Percentiles rank a stretch among this genome's conserved stretches.
Evolutionary conservation across 495 filamentous ascomycete genomes (phyloP).

Genomic region (Venustampulla echinocandica): DNA sequence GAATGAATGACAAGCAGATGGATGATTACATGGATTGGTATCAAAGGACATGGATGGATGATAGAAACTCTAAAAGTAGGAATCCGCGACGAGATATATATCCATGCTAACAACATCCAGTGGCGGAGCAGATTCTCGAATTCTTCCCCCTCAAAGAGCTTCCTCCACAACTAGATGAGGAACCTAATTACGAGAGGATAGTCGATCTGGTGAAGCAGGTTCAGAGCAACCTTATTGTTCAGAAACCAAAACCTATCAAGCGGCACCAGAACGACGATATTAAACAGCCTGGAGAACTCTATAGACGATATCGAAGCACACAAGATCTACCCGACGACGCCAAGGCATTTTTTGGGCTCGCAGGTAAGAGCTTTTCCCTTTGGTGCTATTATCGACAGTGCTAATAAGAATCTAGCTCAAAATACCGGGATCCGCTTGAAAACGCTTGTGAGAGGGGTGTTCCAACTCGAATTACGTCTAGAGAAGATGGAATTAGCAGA

Average conservation of each 20-base stretch:
- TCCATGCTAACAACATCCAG: conserved; percentile 8
- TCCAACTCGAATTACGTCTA: conserved; percentile 41
- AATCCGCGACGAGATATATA: not conserved
- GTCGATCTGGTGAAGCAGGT: conserved; percentile 19
- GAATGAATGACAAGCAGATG: conserved; percentile 57
- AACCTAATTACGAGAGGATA: conserved; percentile 6
- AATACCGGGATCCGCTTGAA: conserved; percentile 16
- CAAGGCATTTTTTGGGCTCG: conserved; percentile 44
- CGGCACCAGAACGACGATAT: conserved; percentile 22
- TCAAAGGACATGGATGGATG: conserved; percentile 60
- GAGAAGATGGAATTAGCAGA: conserved; percentile 42
- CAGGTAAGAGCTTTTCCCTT: conserved; percentile 29
- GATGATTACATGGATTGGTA: conserved; percentile 88
- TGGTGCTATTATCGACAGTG: not conserved
- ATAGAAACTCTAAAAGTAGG: conserved; percentile 35
- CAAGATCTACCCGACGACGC: conserved; percentile 49
- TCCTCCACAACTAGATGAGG: conserved; percentile 1
- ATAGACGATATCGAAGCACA: conserved; percentile 46
- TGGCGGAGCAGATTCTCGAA: conserved; percentile 31
- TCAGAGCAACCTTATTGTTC: conserved; percentile 9
- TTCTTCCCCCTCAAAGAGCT: conserved; percentile 35
- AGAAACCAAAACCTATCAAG: conserved; percentile 18
- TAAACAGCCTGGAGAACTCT: conserved; percentile 44
- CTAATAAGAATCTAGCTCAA: conserved; percentile 11
- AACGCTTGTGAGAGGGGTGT: conserved; percentile 32